phyloP scores from a whole-genome alignment of 768 basidiomycete species.

The Tricholoma flavovirens region DNA sequence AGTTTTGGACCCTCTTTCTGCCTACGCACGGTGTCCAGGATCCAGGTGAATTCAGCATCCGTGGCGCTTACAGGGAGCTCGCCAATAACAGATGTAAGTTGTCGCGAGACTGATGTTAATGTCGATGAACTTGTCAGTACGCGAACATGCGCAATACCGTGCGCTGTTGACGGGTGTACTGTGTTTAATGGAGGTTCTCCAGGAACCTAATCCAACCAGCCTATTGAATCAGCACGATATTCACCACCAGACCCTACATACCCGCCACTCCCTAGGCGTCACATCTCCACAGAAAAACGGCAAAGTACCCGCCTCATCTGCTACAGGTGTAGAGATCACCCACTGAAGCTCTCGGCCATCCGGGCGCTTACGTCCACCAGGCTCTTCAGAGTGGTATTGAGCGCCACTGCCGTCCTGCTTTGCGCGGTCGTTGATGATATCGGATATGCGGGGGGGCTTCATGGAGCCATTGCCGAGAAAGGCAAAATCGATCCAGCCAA shows the following conservation, averaged over 20 bases:
- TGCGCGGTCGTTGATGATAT: constrained; percentile 50
- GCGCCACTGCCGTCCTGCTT: constrained; percentile 30
- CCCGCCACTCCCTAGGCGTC: constrained; percentile 54
- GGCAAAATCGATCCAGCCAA: constrained; percentile 67
- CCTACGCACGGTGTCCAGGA: constrained; percentile 30
- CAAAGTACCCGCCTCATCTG: constrained; percentile 26
- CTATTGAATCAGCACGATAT: not conserved
- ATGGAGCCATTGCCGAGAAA: constrained; percentile 49
- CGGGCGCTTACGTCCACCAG: constrained; percentile 49
- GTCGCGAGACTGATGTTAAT: constrained; percentile 26
- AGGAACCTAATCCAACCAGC: constrained; percentile 57
- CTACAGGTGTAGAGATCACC: constrained; percentile 42
- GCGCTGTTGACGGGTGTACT: constrained; percentile 44
- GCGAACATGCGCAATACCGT: constrained; percentile 44
- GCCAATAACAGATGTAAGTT: constrained; percentile 47
- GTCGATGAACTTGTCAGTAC: constrained; percentile 29
- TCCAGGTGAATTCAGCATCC: constrained; percentile 31
- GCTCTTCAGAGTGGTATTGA: constrained; percentile 38
- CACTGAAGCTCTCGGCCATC: constrained; percentile 56
- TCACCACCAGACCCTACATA: constrained; percentile 23
- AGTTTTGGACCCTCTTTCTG: constrained; percentile 19
- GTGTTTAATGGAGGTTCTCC: constrained; percentile 38
- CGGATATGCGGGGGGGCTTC: constrained; percentile 34
- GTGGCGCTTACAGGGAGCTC: constrained; percentile 25
- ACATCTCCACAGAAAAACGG: constrained; percentile 78